phyloP scores from a whole-genome alignment of 495 filamentous ascomycete genomes.

The Pyrenula massariospora region DNA sequence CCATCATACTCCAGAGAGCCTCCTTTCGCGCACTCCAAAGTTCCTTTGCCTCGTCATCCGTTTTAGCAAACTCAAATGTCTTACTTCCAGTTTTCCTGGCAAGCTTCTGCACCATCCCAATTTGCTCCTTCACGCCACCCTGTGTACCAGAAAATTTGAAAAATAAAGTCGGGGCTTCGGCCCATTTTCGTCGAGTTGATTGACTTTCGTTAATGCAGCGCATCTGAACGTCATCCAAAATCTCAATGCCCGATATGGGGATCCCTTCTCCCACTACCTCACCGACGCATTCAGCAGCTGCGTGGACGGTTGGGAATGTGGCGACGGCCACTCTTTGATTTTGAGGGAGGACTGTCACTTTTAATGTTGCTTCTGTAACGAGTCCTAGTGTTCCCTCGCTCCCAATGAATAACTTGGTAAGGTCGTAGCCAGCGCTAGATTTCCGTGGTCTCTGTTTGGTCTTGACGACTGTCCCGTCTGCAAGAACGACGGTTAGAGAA shows the following conservation, averaged over 20 bases:
- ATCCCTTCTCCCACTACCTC: conserved; percentile 49
- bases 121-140: conserved; percentile 45
- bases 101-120: conserved; percentile 42
- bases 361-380: conserved; percentile 52
- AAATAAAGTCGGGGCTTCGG: conserved; percentile 50
- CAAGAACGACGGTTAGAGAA: conserved; percentile 50
- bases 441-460: conserved; percentile 54
- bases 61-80: conserved; percentile 49
- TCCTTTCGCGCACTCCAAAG: conserved; percentile 53
- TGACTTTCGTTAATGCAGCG: conserved; percentile 50
- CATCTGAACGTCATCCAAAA: conserved; percentile 58
- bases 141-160: conserved; percentile 57
- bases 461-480: conserved; percentile 55
- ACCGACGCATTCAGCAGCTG: conserved; percentile 48
- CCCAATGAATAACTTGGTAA: conserved; percentile 51
- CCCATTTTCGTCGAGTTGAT: conserved; percentile 42
- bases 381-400: conserved; percentile 55
- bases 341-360: conserved; percentile 50
- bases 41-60: conserved; percentile 40
- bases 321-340: conserved; percentile 52
- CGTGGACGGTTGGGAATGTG: conserved; percentile 42
- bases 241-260: conserved; percentile 51
- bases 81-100: conserved; percentile 33
- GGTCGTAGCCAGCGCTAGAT: conserved; percentile 54
- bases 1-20: conserved; percentile 49